Evolutionary conservation across 768 basidiomycete species (phyloP), one percentile per base, ranked within the genome.

Genomic region (Serpula lacrymans): DNA sequence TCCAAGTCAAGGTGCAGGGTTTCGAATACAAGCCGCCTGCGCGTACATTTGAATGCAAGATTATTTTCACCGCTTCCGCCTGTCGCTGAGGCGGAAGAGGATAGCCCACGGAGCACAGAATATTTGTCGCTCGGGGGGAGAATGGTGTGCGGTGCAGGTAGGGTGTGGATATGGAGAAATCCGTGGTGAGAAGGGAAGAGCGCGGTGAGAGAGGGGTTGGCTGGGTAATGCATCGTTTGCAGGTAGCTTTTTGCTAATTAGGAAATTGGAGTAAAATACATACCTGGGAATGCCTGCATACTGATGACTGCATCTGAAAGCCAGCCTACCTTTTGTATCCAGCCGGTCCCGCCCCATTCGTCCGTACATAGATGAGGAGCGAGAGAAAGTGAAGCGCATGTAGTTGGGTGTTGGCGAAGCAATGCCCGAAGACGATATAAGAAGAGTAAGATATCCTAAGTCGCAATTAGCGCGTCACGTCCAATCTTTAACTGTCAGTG

Each of bases 61-160:
- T 98, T 97, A 64, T 98, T 98, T 60, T 97, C 94, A 6, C 93
- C 88, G n/a, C 80, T 80, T 1, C 82, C 84, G 6, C 75, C 74
- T 10, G 65, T 67, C 3, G 67, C 65, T 25, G 58, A 64, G 13
- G 71, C 65, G 17, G 78, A 72, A 2, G 77, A 73, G 31, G 76
- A 77, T 34, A 95, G 68, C 10, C 91, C 93, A 9, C 95, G 83
- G 32, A 99, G 71, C 5, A 77, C 72, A 5, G 94, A 98, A 46
- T 81, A 81, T 50, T 78, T 84, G 51, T 92, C 84, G 43, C 90
- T 90, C 1, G 88, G 78, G 1, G 94, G 71, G 20, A 85, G 66
- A 28, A 93, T 72, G 18, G 82, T 79, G 41, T 82, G 79, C 1
- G 81, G 79, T 4, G 81, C 71, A 3, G 96, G 93, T 16, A 95